Base-by-base conservation (phyloP, 495 filamentous ascomycete genomes). In the Podospora pseudopauciseta region DNA sequence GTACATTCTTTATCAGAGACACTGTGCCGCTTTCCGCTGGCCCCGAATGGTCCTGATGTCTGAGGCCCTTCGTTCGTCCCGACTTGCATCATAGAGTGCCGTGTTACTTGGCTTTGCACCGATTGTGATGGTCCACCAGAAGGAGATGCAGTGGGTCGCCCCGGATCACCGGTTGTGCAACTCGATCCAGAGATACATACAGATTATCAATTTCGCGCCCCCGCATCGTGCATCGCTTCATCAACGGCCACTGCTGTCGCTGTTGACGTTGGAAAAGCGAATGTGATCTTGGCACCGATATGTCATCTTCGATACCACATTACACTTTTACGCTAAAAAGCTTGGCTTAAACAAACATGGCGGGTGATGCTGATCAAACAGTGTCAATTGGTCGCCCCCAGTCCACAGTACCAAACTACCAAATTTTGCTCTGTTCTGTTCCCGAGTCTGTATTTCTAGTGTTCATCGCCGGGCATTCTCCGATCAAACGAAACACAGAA, bases 321-420 rank as follows among this genome's bases (percentile, higher is more conserved):
- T 34, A 32, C 19, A 15, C 28, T 60, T 18, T 18, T 44, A 16
- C 57, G 57, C 58, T 54, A 61, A 63, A 67, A 62, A 67, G 65
- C 57, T 67, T 66, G 56, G 65, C 65, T 59, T 20, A 34, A 56
- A 26, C 16, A 32, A 49, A 44, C 65, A 60, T n/a, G n/a, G 23
- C 55, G 26, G n/a, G n/a, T 7, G 20, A 23, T 6, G 28, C 9
- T 49, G 16, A 20, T 54, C 44, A 27, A 57, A 65, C 26, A 27
- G 23, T 57, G 23, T 9, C 28, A 19, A 54, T 65, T 20, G 63
- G 44, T 65, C 63, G 20, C 11, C 13, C 63, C 4, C 19, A 18
- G 3, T 1, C n/a, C 27, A 28, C 7, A 16, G 20, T 27, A 27
- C 34, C 61, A 59, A 65, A 49, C 39, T 49, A 18, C 39, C 3